Base-by-base conservation (phyloP, 2,329 filamentous ascomycete genomes). In the Akanthomyces dipterigenus region DNA sequence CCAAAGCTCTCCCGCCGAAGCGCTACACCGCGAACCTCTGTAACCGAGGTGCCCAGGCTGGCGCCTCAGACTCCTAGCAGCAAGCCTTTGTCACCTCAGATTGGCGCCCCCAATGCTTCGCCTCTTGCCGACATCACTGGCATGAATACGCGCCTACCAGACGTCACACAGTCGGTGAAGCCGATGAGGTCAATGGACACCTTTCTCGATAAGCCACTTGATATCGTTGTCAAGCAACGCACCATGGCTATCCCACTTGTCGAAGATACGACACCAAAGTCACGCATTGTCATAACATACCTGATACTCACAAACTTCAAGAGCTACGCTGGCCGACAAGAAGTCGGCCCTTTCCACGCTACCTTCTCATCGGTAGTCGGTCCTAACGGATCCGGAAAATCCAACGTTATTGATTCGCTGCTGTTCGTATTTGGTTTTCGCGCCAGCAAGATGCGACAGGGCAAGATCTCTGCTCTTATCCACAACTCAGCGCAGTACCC, bases 361-460 rank as follows among this genome's bases (percentile, higher is more conserved):
- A 99, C 95, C 0, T 99, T 99, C 76, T 97, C 95, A 1, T 97
- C 95, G 0, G 95, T 99, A 2, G 95, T 99, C 11, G 96, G 95
- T 0, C 95, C 96, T 55, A 99, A 99, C 72, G 95, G 95, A 64
- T 99, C 95, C 11, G 95, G 95, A 63, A 99, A 99, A 74, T 98
- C 95, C 24, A 99, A 99, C 69, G 96, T 99, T 64, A 99, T 99
- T 71, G 95, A 99, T 75, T 97, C 95, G 2, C 79, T 99, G 31
- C 84, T 99, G 1, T 99, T 99, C 70, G 95, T 99, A n/a, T 99
- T 99, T 71, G 95, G 96, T 59, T 99, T 99, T 78, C 88, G 95
- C 63, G 95, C 95, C 46, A 98, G 93, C 81, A 99, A 99, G 77
- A 99, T 99, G 95, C 85, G 95, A 70, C 95, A 99, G 74, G 95